Evolutionary conservation across 2,329 filamentous ascomycete genomes (phyloP).

Genomic region (Fusarium robinianum): DNA sequence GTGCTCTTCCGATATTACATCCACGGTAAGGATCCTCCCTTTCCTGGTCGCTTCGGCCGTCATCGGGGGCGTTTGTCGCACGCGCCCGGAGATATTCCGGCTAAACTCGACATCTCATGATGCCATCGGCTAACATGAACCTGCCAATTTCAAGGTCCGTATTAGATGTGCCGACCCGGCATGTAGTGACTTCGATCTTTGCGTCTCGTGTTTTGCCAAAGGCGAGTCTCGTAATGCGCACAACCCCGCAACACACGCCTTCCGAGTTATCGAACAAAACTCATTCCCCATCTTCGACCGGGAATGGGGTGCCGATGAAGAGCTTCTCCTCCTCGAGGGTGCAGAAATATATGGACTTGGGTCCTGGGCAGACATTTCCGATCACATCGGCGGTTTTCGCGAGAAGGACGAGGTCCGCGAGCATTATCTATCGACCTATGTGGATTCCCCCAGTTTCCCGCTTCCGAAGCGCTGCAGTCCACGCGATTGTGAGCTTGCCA

Average conservation of each 20-base stretch:
- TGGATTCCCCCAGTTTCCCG: constrained; percentile 82
- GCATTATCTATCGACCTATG: constrained; percentile 87
- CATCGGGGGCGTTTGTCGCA: constrained; percentile 11
- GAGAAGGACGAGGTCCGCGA: constrained; percentile 94
- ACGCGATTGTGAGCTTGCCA: constrained; percentile 75
- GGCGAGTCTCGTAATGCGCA: constrained; percentile 82
- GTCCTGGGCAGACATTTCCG: constrained; percentile 96
- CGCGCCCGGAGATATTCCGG: constrained; percentile 35
- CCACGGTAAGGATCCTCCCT: constrained; percentile 69
- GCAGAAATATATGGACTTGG: constrained; percentile 95
- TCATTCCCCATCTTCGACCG: constrained; percentile 94
- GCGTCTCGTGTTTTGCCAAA: constrained; percentile 89
- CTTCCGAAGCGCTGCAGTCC: constrained; percentile 86
- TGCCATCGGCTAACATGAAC: constrained; percentile 24
- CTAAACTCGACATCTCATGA: constrained; percentile 33
- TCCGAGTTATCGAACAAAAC: constrained; percentile 95
- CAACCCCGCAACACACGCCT: constrained; percentile 83
- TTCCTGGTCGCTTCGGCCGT: constrained; percentile 8
- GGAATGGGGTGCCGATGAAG: constrained; percentile 97
- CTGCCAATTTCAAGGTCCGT: constrained; percentile 69
- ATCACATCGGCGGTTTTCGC: constrained; percentile 95
- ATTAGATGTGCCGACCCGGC: constrained; percentile 84
- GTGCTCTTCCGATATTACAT: constrained; percentile 95
- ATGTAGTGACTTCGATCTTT: constrained; percentile 95
- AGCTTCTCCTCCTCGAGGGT: constrained; percentile 89